Base-by-base conservation (phyloP, 108 stramenopile genomes). In the Pinguiococcus pyrenoidosus region DNA sequence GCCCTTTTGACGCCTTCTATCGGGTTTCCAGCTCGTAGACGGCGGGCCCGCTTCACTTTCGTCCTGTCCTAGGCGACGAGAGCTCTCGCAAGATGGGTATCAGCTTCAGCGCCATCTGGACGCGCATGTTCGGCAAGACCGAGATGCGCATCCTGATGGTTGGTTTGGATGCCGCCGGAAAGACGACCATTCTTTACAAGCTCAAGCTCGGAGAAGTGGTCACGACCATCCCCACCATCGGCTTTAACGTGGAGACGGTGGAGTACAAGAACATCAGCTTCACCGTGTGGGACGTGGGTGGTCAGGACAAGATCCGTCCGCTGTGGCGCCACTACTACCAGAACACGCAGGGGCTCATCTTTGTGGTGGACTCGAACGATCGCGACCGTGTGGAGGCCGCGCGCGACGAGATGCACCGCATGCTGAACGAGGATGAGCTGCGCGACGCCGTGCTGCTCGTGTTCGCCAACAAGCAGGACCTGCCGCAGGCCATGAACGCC, bases 61-160 rank as follows among this genome's bases (percentile, higher is more conserved):
- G n/a, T n/a, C n/a, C n/a, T 9, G 12, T 9, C 8, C 6, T 21
- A 42, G 12, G 12, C 9, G 6, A 9, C 8, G 5, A 51, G 23
- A 51, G 37, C 17, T n/a, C n/a, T n/a, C n/a, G n/a, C n/a, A n/a
- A n/a, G n/a, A 73, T 73, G 72, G 72, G 72, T 21, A 60, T 73
- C 20, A 52, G 59, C 27, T 69, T 73, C 32, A 71, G 69, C 25
- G 35, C 69, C 21, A 50, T 73, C 21, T 73, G 72, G 72, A 69
- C 71, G 59, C 72, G 72, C 49, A 71, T 73, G 72, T 71, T 73
- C 43, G 72, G 72, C 30, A 73, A 71, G 61, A 91, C 92, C 79
- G 96, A 98, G 79, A 92, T 93, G 91, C 79, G 96, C 50, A 98
- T 98, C 62, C 78, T 98, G 42, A 98, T 98, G 96, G 96, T 98